Evolutionary conservation across 305 asterid genomes (phyloP).

Genomic region (Fraxinus dipetala): DNA sequence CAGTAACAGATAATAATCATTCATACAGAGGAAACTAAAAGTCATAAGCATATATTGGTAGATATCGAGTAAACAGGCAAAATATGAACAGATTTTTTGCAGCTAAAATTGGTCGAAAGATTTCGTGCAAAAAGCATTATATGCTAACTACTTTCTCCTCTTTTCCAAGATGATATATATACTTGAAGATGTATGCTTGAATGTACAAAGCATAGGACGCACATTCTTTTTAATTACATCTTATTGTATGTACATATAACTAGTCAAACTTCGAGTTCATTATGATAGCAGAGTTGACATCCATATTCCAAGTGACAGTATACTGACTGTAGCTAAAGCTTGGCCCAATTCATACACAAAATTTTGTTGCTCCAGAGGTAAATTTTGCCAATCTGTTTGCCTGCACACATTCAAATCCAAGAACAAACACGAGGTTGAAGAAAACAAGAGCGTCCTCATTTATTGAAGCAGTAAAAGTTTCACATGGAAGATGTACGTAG

Average conservation of each 20-base stretch:
- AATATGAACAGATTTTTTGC: background rate
- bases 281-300: constrained; percentile 32
- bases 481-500: background rate
- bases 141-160: background rate
- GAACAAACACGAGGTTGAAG: background rate
- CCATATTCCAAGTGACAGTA: constrained; percentile 51
- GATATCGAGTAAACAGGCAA: background rate
- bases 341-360: constrained; percentile 41
- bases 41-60: background rate
- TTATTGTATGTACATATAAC: background rate
- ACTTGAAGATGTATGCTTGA: background rate
- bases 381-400: constrained; percentile 44
- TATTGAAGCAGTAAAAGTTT: constrained; percentile 2
- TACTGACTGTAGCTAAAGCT: constrained; percentile 44
- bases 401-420: constrained; percentile 22
- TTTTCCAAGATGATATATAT: constrained; percentile 1
- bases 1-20: background rate
- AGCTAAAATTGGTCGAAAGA: background rate
- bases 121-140: background rate
- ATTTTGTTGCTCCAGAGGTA: constrained; percentile 37
- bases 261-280: background rate
- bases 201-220: background rate
- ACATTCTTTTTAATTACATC: background rate
- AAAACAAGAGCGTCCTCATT: background rate
- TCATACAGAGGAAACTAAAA: background rate